phyloP scores from a whole-genome alignment of 2,329 filamentous ascomycete genomes.

The Niveomyces coronatus region DNA sequence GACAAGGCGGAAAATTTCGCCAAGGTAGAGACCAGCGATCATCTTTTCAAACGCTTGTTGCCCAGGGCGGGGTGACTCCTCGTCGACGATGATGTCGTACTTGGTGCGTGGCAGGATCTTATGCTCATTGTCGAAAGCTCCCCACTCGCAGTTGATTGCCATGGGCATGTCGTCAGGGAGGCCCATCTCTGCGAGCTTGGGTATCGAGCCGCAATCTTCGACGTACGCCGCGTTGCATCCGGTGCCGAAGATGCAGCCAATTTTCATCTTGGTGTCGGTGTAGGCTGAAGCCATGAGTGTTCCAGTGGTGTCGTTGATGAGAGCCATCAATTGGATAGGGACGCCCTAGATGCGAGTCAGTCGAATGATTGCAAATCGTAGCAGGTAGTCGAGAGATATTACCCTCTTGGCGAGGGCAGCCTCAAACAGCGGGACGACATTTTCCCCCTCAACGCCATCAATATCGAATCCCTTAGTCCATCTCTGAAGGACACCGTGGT shows the following conservation, averaged over 20 bases:
- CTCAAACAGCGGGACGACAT: constrained; percentile 84
- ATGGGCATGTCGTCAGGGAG: constrained; percentile 75
- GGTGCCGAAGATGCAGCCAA: constrained; percentile 97
- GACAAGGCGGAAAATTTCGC: constrained; percentile 86
- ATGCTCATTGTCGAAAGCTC: constrained; percentile 92
- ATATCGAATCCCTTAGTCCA: constrained; percentile 99
- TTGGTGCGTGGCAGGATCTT: constrained; percentile 74
- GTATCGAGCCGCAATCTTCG: constrained; percentile 83
- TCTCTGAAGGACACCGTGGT: constrained; percentile 82
- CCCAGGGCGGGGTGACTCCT: constrained; percentile 81
- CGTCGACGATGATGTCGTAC: constrained; percentile 82
- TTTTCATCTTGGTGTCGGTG: constrained; percentile 86
- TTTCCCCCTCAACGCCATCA: constrained; percentile 77
- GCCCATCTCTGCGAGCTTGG: constrained; percentile 87
- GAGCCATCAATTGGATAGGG: constrained; percentile 81
- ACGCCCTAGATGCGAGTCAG: constrained; percentile 48
- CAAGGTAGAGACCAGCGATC: constrained; percentile 89
- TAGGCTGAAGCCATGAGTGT: constrained; percentile 95
- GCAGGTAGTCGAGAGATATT: constrained; percentile 11
- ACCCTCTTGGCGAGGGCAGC: constrained; percentile 54
- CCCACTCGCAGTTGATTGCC: constrained; percentile 97
- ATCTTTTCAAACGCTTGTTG: constrained; percentile 98
- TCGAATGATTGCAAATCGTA: background rate
- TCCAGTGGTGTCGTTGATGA: constrained; percentile 97
- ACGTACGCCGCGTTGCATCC: constrained; percentile 98